These are phyloP conservation scores for Candida quercuum DNA, from an alignment of 805 yeast species.

Conservation along the genomic window DNA sequence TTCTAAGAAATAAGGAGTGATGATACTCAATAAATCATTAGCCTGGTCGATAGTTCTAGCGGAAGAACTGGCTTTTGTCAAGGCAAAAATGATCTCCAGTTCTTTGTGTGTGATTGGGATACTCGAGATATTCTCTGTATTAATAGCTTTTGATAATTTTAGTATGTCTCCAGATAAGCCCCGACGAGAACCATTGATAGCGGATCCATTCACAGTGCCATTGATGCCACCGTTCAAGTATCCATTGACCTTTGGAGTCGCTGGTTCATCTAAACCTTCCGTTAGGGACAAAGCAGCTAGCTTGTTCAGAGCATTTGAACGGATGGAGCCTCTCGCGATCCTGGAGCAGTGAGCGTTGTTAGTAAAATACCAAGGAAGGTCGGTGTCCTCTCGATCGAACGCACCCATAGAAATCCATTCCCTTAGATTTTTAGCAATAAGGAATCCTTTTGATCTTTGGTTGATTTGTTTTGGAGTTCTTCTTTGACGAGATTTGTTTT, in stretches of 20 bases:
- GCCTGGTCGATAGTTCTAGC: slow-evolving; percentile 34
- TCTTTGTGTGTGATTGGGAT: slow-evolving; percentile 39
- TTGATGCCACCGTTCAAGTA: slow-evolving; percentile 1
- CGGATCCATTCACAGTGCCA: neutral
- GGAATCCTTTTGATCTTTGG: too few relatives aligned
- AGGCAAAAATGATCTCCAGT: slow-evolving; percentile 47
- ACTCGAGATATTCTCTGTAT: slow-evolving; percentile 12
- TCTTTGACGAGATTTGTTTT: too few relatives aligned
- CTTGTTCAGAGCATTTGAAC: slow-evolving; percentile 22
- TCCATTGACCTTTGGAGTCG: slow-evolving; percentile 7
- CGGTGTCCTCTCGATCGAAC: neutral
- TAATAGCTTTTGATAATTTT: slow-evolving; percentile 15
- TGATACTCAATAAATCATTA: slow-evolving; percentile 31
- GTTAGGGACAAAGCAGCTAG: slow-evolving; percentile 18
- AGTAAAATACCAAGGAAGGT: neutral
- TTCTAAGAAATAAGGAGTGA: slow-evolving; percentile 43
- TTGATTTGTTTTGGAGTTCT: too few relatives aligned
- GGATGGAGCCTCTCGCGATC: slow-evolving; percentile 22
- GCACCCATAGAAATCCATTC: slow-evolving; percentile 22
- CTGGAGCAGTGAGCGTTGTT: slow-evolving; percentile 9
- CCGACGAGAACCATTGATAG: neutral
- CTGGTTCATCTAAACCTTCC: neutral
- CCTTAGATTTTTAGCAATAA: too few relatives aligned
- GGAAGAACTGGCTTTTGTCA: slow-evolving; percentile 32
- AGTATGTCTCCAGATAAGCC: slow-evolving; percentile 14